Percentiles rank a stretch among this genome's conserved stretches.
phyloP scores from a whole-genome alignment of 2,329 filamentous ascomycete species.

The Fusarium sp. region DNA sequence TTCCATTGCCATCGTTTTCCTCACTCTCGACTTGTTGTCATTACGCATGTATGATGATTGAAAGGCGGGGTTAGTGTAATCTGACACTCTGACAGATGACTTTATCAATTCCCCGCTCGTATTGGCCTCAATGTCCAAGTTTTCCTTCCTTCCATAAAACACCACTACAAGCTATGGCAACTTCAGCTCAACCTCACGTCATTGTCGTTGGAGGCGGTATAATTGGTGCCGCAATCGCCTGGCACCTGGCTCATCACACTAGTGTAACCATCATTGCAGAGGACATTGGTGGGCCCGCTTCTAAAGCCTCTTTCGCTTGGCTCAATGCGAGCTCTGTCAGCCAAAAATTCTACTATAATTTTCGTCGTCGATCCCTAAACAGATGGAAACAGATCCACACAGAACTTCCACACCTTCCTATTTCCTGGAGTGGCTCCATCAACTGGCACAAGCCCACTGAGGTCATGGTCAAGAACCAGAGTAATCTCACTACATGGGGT shows the following conservation, averaged over 20 bases:
- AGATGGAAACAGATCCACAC: constrained; percentile 23
- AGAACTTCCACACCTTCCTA: constrained; percentile 12
- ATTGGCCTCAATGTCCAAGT: neutral
- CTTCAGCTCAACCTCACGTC: neutral
- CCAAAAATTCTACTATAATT: constrained; percentile 22
- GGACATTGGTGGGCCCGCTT: constrained; percentile 25
- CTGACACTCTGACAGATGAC: neutral
- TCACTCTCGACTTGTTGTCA: neutral
- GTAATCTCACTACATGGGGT: constrained; percentile 13
- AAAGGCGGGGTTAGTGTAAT: neutral
- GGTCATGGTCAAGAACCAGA: neutral
- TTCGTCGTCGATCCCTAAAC: constrained; percentile 25
- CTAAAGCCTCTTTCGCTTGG: constrained; percentile 30
- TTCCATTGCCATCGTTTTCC: neutral
- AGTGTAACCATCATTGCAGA: constrained; percentile 28
- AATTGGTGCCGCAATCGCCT: constrained; percentile 30
- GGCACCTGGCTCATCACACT: constrained; percentile 22
- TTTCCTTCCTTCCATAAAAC: accelerated
- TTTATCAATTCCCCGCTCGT: neutral
- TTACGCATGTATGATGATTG: neutral
- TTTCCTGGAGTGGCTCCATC: constrained; percentile 29
- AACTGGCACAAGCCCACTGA: constrained; percentile 27
- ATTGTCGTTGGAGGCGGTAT: constrained; percentile 32
- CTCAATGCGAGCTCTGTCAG: constrained; percentile 26
- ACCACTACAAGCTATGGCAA: neutral